Evolutionary conservation across 306 rosid species (phyloP).

Genomic region (Prunus fruticosa): DNA sequence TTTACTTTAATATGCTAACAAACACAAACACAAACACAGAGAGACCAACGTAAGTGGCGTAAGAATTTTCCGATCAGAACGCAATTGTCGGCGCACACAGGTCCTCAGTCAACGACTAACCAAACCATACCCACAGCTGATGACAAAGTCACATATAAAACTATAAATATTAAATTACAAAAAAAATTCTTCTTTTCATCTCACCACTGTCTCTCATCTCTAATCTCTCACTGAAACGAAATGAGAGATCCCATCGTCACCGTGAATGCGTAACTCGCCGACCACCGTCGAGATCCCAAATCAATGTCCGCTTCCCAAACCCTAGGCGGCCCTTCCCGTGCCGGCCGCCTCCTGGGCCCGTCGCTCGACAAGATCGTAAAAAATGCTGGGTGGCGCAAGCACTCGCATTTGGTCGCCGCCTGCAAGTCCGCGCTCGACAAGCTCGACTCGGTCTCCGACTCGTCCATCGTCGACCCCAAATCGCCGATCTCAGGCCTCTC

Average conservation of each 20-base stretch:
- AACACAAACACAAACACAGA: no score
- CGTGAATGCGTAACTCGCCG: slow-evolving; percentile 10
- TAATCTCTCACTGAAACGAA: not conserved
- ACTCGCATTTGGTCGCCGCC: slow-evolving; percentile 84
- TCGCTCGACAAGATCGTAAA: slow-evolving; percentile 91
- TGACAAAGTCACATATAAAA: not conserved
- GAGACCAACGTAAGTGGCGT: not conserved
- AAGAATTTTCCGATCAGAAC: not conserved
- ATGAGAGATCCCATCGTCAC: not conserved
- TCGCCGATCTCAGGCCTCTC: slow-evolving; percentile 68
- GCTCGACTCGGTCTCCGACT: slow-evolving; percentile 68
- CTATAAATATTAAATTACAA: not conserved
- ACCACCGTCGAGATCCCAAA: not conserved
- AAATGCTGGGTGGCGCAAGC: slow-evolving; percentile 99
- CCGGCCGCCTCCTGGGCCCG: slow-evolving; percentile 87
- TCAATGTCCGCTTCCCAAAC: slow-evolving; percentile 87
- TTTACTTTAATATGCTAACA: no score
- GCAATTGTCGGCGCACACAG: not conserved
- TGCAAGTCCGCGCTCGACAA: slow-evolving; percentile 88
- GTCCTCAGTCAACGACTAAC: not conserved
- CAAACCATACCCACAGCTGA: not conserved
- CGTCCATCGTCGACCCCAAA: slow-evolving; percentile 30
- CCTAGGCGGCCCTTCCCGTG: slow-evolving; percentile 84
- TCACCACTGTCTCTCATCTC: not conserved
- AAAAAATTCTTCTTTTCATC: no score